Conservation (phyloP, 257 asterid genomes). For the Solanum medicagineum region DNA sequence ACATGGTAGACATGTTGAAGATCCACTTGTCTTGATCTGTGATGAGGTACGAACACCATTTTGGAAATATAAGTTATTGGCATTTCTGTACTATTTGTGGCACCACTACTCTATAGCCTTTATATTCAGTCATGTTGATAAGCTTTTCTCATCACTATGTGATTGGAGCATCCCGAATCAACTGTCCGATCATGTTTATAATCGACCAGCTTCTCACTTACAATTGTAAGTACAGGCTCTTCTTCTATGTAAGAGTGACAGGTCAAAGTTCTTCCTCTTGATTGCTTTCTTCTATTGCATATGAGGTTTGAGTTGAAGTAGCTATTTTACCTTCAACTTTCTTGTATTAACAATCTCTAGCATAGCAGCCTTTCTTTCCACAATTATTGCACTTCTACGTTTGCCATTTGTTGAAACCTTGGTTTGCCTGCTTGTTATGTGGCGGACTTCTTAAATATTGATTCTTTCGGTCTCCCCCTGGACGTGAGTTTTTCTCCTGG, state of each 20-base stretch:
- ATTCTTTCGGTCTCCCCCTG: neutral
- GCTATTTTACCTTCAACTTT: neutral
- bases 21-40: neutral
- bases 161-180: neutral
- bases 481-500: neutral
- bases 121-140: neutral
- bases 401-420: neutral
- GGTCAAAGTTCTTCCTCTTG: neutral
- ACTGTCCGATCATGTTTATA: neutral
- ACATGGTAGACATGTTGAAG: neutral
- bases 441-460: neutral
- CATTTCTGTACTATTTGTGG: neutral
- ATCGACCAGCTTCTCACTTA: neutral
- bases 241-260: neutral
- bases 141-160: neutral
- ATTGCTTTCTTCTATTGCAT: neutral
- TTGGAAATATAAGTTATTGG: neutral
- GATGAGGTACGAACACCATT: neutral
- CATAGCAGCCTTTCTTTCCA: neutral
- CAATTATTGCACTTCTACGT: neutral
- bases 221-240: neutral
- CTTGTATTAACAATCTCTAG: neutral
- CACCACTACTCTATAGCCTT: neutral
- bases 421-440: neutral
- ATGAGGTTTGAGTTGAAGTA: neutral